phyloP scores from a whole-genome alignment of 2,329 filamentous ascomycete species.

The Microdochium nivale region DNA sequence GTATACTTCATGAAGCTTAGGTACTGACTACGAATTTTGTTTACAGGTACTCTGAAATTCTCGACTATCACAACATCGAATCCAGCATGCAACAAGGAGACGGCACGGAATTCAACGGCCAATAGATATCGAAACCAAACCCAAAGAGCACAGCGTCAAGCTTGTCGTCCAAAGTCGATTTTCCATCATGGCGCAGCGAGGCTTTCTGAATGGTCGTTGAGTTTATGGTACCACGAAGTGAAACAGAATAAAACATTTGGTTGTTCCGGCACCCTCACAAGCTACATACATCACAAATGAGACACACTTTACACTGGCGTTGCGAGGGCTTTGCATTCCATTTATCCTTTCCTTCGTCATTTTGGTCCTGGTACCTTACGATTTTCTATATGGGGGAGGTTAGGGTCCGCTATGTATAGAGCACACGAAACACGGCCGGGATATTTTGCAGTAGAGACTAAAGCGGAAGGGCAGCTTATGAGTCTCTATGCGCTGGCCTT shows the following conservation, averaged over 20 bases:
- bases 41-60: conserved; percentile 90
- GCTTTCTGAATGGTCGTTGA: background rate
- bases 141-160: background rate
- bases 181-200: background rate
- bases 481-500: no score
- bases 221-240: conserved; percentile 1
- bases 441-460: no score
- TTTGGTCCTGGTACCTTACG: background rate
- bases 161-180: background rate
- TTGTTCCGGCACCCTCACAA: background rate
- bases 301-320: background rate
- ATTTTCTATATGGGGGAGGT: background rate
- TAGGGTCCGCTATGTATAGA: no score
- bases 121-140: background rate
- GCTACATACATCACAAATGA: background rate
- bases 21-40: conserved; percentile 11
- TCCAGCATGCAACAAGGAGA: conserved; percentile 23
- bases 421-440: no score
- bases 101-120: background rate
- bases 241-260: background rate
- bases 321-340: background rate
- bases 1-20: background rate
- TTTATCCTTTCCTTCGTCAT: background rate
- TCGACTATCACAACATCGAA: conserved; percentile 96
- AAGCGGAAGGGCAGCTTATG: no score